Base-by-base conservation (phyloP, 2,329 filamentous ascomycete species). In the Nothophaeocryptopus gaeumannii region DNA sequence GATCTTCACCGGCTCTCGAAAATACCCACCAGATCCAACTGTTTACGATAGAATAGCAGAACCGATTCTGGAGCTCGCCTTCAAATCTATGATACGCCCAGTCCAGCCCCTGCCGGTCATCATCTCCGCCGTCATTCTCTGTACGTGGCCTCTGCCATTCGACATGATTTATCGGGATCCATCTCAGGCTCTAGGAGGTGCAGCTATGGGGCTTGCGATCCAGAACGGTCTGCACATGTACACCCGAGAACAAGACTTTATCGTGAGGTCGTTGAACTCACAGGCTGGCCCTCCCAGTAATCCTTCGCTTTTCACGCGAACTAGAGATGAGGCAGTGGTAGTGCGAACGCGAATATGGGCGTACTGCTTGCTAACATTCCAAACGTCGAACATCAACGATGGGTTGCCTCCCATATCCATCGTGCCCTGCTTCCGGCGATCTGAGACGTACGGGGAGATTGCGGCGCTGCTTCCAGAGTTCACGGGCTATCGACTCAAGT, bases 161-260 rank as follows among this genome's bases (percentile, higher is more conserved):
- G 39, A 49, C 29, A 26, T 49, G 39, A 33, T 49, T 9, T 49
- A 49, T 16, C 16, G 39, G 16, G 46, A 49, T 12, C 46, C 46
- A 12, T 43, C 39, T 5, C 38, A 49, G 26, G 46, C 46, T 12
- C 34, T 49, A 7, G 46, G 39, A 10, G 46, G 46, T 15, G 46
- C 46, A 10, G 39, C 46, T 8, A 31, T 31, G 26, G 39, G 39
- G 7, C 26, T 49, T 13, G 46, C 46, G 5, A 38, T 43, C n/a
- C 46, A 49, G 13, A 49, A 49, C 14, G 46, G 46, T 36, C 33
- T 49, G 13, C 46, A 49, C 26, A 49, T 49, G 46, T 49, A 49
- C 15, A 37, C 38, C n/a, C 39, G 46, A 3, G 46, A 49, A 35
- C 39, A 43, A 16, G 46, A 49, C 33, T 49, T 49, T 15, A 29